A percentile compares a stretch with the other conserved stretches of the same genome.
phyloP scores from a whole-genome alignment of 768 basidiomycete genomes.

The Phanerochaete carnosa region DNA sequence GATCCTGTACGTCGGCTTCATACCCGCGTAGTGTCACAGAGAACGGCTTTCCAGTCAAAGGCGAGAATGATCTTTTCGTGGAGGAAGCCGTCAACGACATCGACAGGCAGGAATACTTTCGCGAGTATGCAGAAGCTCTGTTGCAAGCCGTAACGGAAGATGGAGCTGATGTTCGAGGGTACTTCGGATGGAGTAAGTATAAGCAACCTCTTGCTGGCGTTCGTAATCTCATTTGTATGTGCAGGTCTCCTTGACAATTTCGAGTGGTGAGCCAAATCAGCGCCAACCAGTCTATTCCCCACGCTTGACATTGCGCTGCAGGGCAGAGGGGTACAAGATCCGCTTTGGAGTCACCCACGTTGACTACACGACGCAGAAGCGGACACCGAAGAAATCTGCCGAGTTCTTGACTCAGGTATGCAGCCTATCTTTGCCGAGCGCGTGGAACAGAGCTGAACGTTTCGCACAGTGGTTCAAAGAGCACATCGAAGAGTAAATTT shows the following conservation, averaged over 20 bases:
- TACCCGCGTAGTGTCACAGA: conserved; percentile 34
- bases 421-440: background rate
- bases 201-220: background rate
- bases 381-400: conserved; percentile 25
- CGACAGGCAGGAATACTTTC: conserved; percentile 40
- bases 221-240: background rate
- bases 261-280: conserved; percentile 31
- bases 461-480: conserved; percentile 9
- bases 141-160: conserved; percentile 35
- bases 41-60: conserved; percentile 42
- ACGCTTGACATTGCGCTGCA: conserved; percentile 1
- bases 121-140: conserved; percentile 33
- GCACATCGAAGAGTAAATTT: background rate
- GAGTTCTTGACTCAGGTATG: conserved; percentile 24
- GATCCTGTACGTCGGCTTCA: background rate
- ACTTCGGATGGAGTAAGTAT: conserved; percentile 40
- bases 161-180: conserved; percentile 31
- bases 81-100: conserved; percentile 34
- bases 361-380: conserved; percentile 30
- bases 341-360: conserved; percentile 45
- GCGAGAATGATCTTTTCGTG: conserved; percentile 33
- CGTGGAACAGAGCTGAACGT: background rate
- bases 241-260: conserved; percentile 41
- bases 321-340: conserved; percentile 39
- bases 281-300: background rate